Evolutionary conservation across 2,329 filamentous ascomycete genomes (phyloP).

Genomic region (Clathrospora elynae): DNA sequence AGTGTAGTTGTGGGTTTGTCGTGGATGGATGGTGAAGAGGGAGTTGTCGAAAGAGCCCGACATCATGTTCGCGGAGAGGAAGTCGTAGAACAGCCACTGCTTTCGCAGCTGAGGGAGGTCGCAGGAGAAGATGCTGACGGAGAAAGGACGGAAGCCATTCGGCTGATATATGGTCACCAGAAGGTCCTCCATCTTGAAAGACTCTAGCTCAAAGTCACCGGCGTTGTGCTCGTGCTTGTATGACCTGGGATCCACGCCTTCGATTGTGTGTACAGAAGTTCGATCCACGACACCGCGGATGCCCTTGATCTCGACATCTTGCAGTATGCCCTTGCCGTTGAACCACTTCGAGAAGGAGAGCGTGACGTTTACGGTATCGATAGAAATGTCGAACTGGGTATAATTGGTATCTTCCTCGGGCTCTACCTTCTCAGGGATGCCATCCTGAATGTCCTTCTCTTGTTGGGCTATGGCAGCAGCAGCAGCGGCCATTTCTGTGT

Average conservation of each 20-base stretch:
- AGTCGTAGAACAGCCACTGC: slow-evolving; percentile 98
- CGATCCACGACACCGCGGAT: slow-evolving; percentile 91
- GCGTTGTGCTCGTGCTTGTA: slow-evolving; percentile 87
- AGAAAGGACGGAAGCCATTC: slow-evolving; percentile 87
- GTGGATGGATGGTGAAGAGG: slow-evolving; percentile 93
- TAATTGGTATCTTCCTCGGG: slow-evolving; percentile 91
- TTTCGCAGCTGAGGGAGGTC: slow-evolving; percentile 91
- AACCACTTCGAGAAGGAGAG: slow-evolving; percentile 99
- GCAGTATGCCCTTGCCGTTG: slow-evolving; percentile 89
- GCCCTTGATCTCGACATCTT: slow-evolving; percentile 92
- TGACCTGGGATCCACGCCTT: slow-evolving; percentile 77
- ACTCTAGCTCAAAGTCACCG: slow-evolving; percentile 96
- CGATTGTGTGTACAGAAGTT: slow-evolving; percentile 76
- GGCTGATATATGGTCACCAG: slow-evolving; percentile 92
- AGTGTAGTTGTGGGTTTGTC: slow-evolving; percentile 82
- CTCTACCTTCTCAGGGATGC: slow-evolving; percentile 48
- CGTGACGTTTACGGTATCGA: slow-evolving; percentile 94
- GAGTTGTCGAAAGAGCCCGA: slow-evolving; percentile 95
- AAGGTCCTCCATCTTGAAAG: slow-evolving; percentile 93
- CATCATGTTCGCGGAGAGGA: slow-evolving; percentile 93
- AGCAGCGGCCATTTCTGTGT: slow-evolving; percentile 79
- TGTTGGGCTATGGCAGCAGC: slow-evolving; percentile 71
- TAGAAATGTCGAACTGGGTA: slow-evolving; percentile 93
- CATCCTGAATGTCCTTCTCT: slow-evolving; percentile 42
- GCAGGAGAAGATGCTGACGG: slow-evolving; percentile 93